Evolutionary conservation across 164 flowering plant species (phyloP).

Genomic region (Buxus sempervirens): DNA sequence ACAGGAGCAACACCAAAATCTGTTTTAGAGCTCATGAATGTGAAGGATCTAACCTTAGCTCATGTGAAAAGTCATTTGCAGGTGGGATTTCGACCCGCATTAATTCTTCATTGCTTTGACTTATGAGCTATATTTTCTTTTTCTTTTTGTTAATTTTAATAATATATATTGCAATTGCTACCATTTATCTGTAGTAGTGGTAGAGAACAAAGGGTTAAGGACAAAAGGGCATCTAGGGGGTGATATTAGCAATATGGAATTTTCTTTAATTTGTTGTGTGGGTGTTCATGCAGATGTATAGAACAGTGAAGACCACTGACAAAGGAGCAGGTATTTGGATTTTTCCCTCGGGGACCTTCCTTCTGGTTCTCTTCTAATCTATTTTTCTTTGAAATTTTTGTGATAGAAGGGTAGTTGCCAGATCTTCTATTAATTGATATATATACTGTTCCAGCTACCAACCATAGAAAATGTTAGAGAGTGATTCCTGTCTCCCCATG

Average conservation of each 20-base stretch:
- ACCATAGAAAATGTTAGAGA: conserved; percentile 10
- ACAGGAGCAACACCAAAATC: conserved; percentile 56
- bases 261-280: conserved; percentile 9
- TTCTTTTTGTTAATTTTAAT: conserved; percentile 1
- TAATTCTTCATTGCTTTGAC: not conserved
- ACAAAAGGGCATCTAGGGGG: conserved; percentile 33
- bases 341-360: conserved; percentile 3
- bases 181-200: conserved; percentile 19
- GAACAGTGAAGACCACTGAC: conserved; percentile 78
- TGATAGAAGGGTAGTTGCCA: not conserved
- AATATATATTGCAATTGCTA: conserved; percentile 4
- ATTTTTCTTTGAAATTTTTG: conserved; percentile 4
- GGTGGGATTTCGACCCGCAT: conserved; percentile 32
- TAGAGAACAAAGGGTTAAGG: conserved; percentile 21
- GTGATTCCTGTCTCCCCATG: conserved; percentile 22
- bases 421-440: not conserved
- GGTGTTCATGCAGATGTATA: conserved; percentile 60
- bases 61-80: conserved; percentile 87
- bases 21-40: conserved; percentile 51
- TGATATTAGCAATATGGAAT: conserved; percentile 30
- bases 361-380: not conserved
- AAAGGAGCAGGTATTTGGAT: conserved; percentile 71
- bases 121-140: not conserved
- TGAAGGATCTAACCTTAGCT: conserved; percentile 61
- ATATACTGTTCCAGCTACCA: conserved; percentile 4